Conservation (phyloP, 1,284 basidiomycete genomes). For the Amylostereum areolatum region DNA sequence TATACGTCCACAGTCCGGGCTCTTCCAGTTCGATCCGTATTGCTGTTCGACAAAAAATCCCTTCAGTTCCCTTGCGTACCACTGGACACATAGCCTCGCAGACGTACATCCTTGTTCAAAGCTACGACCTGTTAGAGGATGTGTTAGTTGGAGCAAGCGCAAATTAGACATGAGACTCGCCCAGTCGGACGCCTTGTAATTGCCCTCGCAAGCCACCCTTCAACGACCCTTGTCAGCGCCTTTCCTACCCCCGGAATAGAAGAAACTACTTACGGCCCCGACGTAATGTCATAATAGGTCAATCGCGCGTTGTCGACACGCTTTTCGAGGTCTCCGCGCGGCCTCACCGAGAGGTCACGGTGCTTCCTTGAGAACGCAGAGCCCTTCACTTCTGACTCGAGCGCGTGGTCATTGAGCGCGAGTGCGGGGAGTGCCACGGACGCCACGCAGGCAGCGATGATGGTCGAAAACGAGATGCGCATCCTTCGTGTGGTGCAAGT, state of each 20-base stretch:
- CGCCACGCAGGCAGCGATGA: not conserved
- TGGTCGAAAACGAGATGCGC: not conserved
- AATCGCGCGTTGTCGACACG: not conserved
- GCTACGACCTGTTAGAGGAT: not conserved
- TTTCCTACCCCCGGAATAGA: too few species aligned
- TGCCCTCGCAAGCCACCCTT: not conserved
- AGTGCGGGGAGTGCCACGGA: too few species aligned
- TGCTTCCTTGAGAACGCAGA: too few species aligned
- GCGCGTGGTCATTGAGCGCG: too few species aligned
- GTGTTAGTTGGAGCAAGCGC: not conserved
- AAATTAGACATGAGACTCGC: not conserved
- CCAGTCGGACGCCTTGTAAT: not conserved
- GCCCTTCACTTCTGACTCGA: too few species aligned
- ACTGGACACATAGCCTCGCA: not conserved
- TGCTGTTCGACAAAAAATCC: not conserved
- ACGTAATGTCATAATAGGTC: not conserved
- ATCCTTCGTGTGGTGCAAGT: too few species aligned
- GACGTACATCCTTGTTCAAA: not conserved
- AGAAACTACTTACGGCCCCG: too few species aligned
- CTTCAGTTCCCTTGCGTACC: not conserved
- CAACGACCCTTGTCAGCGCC: too few species aligned
- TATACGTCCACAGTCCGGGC: not conserved
- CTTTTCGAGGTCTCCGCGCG: not conserved
- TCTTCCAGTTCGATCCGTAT: too few species aligned
- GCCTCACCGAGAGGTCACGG: too few species aligned